Evolutionary conservation across 805 yeast genomes (phyloP), one percentile per base, ranked within the genome.

Genomic region (Saturnispora quitensis): DNA sequence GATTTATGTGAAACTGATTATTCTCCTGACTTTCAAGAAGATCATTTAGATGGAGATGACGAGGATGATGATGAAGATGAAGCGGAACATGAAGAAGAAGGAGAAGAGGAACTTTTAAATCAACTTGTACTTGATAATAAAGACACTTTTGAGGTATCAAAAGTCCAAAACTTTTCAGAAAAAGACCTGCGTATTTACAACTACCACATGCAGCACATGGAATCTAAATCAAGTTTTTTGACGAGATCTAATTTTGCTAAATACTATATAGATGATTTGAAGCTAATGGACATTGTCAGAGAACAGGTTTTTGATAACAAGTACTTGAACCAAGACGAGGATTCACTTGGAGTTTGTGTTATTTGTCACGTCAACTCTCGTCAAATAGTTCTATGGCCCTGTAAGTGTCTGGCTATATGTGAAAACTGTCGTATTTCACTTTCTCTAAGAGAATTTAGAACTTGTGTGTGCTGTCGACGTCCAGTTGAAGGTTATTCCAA

Each of bases 341-440:
- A 68, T 3, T 64, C 71, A 22, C 57, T 78, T 13, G 69, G 71
- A 5, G 70, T 72, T 5, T 89, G 97, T 67, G 95, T 87, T 6
- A 83, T 90, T 2, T 90, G 97, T 64, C 91, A 85, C 58, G 73
- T 75, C 5, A 80, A 84, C 53, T 77, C 81, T 5, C 73, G 97
- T 57, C 86, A 84, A 52, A 78, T 90, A 42, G 81, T 90, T 8
- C 71, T 91, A 3, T 90, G 97, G 97, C 97, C 97, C 0, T 90
- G 97, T 63, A 78, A 81, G 59, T 90, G 97, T 65, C 78, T 90
- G 51, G 89, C 96, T 0, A 72, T 90, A 5, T 90, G 97, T 66
- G 96, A 89, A 56, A 75, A 78, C 25, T 90, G 97, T 62, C 74
- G 97, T 17, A 70, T 82, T 10, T 78, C 85, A 17, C 72, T 90